Evolutionary conservation across 257 asterid species (phyloP), one percentile per base, ranked within the genome.

Genomic region (Oldenlandia corymbosa): DNA sequence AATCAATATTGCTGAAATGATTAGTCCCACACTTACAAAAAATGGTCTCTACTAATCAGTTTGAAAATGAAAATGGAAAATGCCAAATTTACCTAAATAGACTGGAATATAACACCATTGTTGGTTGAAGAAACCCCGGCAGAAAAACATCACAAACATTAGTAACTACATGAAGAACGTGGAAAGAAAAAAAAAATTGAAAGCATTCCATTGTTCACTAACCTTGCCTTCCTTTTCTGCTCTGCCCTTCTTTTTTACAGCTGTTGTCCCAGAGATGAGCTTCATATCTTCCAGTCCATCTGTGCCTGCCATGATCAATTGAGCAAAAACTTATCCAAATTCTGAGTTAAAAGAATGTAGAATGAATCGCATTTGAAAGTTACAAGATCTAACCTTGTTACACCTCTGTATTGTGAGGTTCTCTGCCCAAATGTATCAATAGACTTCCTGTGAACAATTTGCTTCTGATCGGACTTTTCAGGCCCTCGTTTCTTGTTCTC

Each of bases 211-310:
- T 60, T 68, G 30, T 57, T 61, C 31, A 64, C 73, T 65, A 68
- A 92, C 99, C 97, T 80, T 92, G 99, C 57, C 97, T 85, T 53
- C 99, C 99, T 74, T 92, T 92, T 68, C 99, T 87, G 76, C 88
- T 90, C 74, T 92, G 99, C n/a, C 99, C 99, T 85, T 92, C 99
- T 75, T 92, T 92, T 86, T 92, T 92, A 57, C 97, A 89, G 73
- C 97, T 89, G 46, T 92, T 92, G 80, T 92, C 99, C 99, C 99
- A 92, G 48, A 92, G 73, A 84, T 92, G 99, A 6, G 97, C 99
- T 80, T 92, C 99, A 73, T 92, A 92, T 73, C 99, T 89, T 2
- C 99, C 99, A 0, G 99, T 92, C 99, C 99, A 92, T 65, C 99
- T 84, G 62, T 92, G 99, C 77, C 99, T 92, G 81, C 39, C 10